Evolutionary conservation across 306 rosid species (phyloP), one percentile per base, ranked within the genome.

Genomic region (Medicago truncatula): DNA sequence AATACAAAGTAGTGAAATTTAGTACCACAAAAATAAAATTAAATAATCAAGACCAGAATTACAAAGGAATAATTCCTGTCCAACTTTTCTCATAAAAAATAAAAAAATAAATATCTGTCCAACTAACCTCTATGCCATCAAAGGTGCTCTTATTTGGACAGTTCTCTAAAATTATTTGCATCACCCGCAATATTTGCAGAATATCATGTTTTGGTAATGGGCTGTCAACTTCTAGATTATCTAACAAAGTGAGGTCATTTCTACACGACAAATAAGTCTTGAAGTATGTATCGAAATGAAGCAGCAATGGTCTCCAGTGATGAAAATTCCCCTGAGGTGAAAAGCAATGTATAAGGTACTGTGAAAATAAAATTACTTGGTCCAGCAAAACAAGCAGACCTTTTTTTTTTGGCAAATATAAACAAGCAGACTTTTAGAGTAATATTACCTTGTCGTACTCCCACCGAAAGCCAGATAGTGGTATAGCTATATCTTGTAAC

Each of bases 391-490:
- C 17, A 41, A 84, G 7, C 36, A 31, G 36, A 34, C 38, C 7
- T 0, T 79, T 71, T 28, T 28, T 3, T 28, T 28, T 3, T 3
- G 0, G 31, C 31, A 28, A 28, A 28, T 28, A 28, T 28, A 73
- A 68, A 85, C 17, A 41, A 83, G 7, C 38, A 34, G 38, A 34
- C 38, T 34, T 4, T 79, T 71, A 87, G 89, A 85, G 84, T 89
- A 67, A 67, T 67, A 78, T 71, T 80, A 95, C 99, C 98, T 96
- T 96, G 76, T 70, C 86, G 77, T 84, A 92, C 84, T 96, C 98
- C 99, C 99, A 96, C 71, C 85, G 92, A 79, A 96, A 96, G 75
- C 99, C 98, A 73, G 99, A 96, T 78, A 96, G 97, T 18, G 97
- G 98, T 70, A 96, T 90, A 64, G 95, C 97, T 82, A 96, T 96